Base-by-base conservation (phyloP, 2,329 filamentous ascomycete species). In the Amauroascus niger region DNA sequence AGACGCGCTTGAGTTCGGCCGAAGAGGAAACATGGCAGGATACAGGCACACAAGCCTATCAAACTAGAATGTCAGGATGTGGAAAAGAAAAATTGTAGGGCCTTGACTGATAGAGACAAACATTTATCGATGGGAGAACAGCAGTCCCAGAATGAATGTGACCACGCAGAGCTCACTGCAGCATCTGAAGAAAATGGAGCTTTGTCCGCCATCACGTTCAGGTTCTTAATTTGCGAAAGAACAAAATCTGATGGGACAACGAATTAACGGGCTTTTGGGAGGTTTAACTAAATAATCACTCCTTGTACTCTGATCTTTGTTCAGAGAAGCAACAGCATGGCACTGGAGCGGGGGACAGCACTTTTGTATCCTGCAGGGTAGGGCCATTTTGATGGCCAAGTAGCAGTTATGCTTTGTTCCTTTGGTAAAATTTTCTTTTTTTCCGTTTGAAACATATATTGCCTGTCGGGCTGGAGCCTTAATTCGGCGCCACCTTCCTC, bases 81-180 rank as follows among this genome's bases (percentile, higher is more conserved):
- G 18, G 33, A 14, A 8, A n/a, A 9, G 3, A 18, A 20, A 28
- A 41, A 39, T 13, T 11, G 35, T 13, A 2, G 45, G 1, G 30
- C 3, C 33, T 13, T 20, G 6, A n/a, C 18, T 30, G 22, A 26
- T 13, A 24, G 1, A 16, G 16, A 52, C 60, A 45, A 54, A 69
- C 67, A 70, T 45, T 63, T 65, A 48, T 62, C 55, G 26, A 61
- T 53, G 7, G 67, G 66, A 11, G 60, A 62, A 55, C 57, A 68
- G 55, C 67, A 69, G 55, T 64, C 62, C 56, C 65, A 69, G 49
- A 70, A 61, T 7, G 60, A 59, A 48, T 63, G 59, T 6, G 62
- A 58, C 67, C 67, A 70, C 46, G 64, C 60, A n/a, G 48, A 53
- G 55, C 58, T 41, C 5, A 16, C 7, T 32, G 39, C 20, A 18